These are phyloP conservation scores for Albatrellus ellisii DNA, from an alignment of 768 basidiomycete genomes.

Conservation along the genomic window DNA sequence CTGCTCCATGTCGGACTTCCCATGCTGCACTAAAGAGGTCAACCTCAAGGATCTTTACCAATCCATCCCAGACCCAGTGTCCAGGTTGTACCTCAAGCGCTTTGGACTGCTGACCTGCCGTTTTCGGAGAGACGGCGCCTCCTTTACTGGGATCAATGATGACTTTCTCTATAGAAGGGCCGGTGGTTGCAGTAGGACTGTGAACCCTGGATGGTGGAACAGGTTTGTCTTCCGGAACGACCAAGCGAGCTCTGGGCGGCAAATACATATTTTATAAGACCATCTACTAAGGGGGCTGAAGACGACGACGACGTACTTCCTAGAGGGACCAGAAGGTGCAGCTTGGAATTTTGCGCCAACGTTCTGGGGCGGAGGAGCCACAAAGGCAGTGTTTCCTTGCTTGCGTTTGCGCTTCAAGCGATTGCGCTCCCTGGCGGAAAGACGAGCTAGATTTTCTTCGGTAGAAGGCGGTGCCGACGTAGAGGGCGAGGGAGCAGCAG, in stretches of 20 bases:
- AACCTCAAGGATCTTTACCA: constrained; percentile 67
- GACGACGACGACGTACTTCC: constrained; percentile 31
- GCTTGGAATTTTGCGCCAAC: constrained; percentile 49
- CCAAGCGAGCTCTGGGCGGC: constrained; percentile 49
- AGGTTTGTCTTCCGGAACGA: constrained; percentile 46
- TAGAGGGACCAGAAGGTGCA: constrained; percentile 41
- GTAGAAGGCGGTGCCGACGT: constrained; percentile 24
- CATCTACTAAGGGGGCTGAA: background rate
- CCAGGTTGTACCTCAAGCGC: constrained; percentile 66
- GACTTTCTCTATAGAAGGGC: constrained; percentile 45
- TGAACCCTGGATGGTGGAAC: constrained; percentile 36
- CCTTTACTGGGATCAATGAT: constrained; percentile 74
- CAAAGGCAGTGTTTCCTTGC: constrained; percentile 71
- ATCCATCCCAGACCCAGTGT: constrained; percentile 78
- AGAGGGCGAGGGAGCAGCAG: constrained; percentile 36
- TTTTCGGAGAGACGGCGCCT: constrained; percentile 71
- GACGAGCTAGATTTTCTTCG: constrained; percentile 35
- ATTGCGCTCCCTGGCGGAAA: constrained; percentile 90
- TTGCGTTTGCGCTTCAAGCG: constrained; percentile 93
- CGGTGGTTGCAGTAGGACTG: constrained; percentile 35
- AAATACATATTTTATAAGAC: too few relatives aligned
- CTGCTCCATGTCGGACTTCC: constrained; percentile 92
- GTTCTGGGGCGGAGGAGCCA: constrained; percentile 45
- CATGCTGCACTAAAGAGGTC: constrained; percentile 78
- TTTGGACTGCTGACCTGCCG: constrained; percentile 53